Conservation (phyloP, 2,329 filamentous ascomycete species). For the Cryphonectria parasitica region DNA sequence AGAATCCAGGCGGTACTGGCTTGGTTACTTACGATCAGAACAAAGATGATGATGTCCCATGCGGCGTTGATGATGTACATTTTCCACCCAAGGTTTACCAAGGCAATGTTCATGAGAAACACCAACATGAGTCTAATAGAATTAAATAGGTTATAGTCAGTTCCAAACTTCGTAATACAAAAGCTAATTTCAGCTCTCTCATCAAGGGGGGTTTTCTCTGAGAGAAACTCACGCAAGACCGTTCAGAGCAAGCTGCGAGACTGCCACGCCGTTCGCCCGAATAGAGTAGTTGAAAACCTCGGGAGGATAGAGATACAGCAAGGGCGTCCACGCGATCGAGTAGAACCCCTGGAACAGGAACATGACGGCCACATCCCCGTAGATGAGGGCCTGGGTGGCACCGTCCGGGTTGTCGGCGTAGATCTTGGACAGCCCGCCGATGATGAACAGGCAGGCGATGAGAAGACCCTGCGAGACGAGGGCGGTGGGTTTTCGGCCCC, state of each 20-base stretch:
- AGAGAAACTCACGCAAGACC: conserved; percentile 35
- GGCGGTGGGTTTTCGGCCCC: conserved; percentile 50
- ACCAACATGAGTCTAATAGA: conserved; percentile 15
- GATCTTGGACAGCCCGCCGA: conserved; percentile 53
- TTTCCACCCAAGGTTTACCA: conserved; percentile 49
- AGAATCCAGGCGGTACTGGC: background rate
- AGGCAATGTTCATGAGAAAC: conserved; percentile 45
- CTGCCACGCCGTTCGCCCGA: conserved; percentile 50
- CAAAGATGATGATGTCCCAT: conserved; percentile 45
- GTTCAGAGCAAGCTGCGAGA: conserved; percentile 40
- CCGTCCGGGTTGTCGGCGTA: conserved; percentile 38
- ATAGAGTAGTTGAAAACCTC: conserved; percentile 55
- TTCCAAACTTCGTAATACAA: no score
- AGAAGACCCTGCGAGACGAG: conserved; percentile 44
- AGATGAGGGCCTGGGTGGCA: conserved; percentile 38
- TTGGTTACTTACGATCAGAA: conserved; percentile 41
- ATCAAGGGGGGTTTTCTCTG: no score
- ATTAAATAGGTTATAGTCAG: background rate
- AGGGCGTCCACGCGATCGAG: conserved; percentile 53
- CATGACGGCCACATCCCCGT: conserved; percentile 51
- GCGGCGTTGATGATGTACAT: conserved; percentile 53
- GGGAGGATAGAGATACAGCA: conserved; percentile 52
- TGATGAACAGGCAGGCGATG: conserved; percentile 52
- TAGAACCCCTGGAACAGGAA: conserved; percentile 58
- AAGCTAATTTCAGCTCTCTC: no score